These are phyloP conservation scores for Periconia digitata DNA, from an alignment of 2,329 filamentous ascomycete species.

Conservation along the genomic window DNA sequence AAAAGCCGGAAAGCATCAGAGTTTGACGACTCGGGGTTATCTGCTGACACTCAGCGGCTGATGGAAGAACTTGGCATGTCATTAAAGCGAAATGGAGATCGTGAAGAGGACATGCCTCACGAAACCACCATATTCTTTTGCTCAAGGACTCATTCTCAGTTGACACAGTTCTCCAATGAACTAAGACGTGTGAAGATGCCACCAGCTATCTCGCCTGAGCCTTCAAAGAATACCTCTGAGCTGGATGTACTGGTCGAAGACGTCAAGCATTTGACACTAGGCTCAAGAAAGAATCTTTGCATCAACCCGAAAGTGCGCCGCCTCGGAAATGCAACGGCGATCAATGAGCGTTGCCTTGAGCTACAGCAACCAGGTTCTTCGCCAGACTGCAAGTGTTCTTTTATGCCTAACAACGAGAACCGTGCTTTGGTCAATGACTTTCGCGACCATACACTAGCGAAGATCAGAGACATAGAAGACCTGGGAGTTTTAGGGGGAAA, in stretches of 20 bases:
- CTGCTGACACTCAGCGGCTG: constrained; percentile 72
- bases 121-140: constrained; percentile 88
- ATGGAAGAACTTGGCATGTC: constrained; percentile 61
- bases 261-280: constrained; percentile 79
- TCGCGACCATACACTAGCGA: constrained; percentile 80
- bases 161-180: constrained; percentile 85
- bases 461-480: constrained; percentile 91
- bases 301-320: constrained; percentile 82
- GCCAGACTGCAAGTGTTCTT: constrained; percentile 70
- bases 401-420: constrained; percentile 76
- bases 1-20: constrained; percentile 16
- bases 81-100: constrained; percentile 40
- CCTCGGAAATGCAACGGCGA: constrained; percentile 71
- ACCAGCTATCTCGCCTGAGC: constrained; percentile 57
- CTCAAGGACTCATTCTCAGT: constrained; percentile 87
- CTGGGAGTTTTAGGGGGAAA: constrained; percentile 75
- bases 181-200: constrained; percentile 77
- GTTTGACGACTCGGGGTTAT: constrained; percentile 55
- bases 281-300: constrained; percentile 83
- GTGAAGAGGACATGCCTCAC: constrained; percentile 58
- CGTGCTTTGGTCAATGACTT: constrained; percentile 74
- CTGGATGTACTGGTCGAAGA: constrained; percentile 53
- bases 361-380: constrained; percentile 72
- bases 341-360: constrained; percentile 92
- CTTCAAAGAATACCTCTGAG: constrained; percentile 9